Evolutionary conservation across 202 grass and related monocot genomes (phyloP), one percentile per base, ranked within the genome.

Genomic region (Cymbopogon flexuosus): DNA sequence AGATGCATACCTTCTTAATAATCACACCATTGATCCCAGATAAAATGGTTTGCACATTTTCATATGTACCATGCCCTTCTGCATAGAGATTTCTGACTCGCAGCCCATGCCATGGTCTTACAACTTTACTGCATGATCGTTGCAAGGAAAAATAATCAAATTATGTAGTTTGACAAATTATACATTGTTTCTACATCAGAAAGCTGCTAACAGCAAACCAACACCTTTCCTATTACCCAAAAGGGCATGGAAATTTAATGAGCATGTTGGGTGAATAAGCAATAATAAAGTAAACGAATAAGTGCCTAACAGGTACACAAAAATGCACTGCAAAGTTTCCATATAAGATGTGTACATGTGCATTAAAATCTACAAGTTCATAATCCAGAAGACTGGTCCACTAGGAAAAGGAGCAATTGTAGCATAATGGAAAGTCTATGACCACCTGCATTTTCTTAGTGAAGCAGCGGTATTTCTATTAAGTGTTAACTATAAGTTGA

Each of bases 31-130:
- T 43, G 41, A 9, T 40, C 8, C 37, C 41, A 43, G 41, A 40
- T 40, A 40, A 40, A 40, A 9, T 40, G 37, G 37, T 40, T 40
- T 40, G 37, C 8, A 8, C 8, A 40, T 40, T 40, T 40, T 40
- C 37, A 40, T 40, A 40, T 40, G 41, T 43, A 29, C 42, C 43
- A 74, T 41, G 15, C 30, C 23, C 9, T 73, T 22, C 69, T 39
- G 47, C 19, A 6, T 73, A 12, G 19, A 83, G 43, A 40, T 40
- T 75, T 56, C 46, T 52, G 21, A 66, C 60, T 74, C 21, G 30
- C 43, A 82, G 21, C 36, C 80, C 80, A 66, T 83, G 80, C 70
- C 47, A 83, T 7, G 70, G 70, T 31, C 61, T 23, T 66, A 41
- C 64, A 27, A 83, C 60, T 63, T 66, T 83, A 60, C 61, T 83